phyloP scores from a whole-genome alignment of 345 rosid species.

The Clarkia xantiana region DNA sequence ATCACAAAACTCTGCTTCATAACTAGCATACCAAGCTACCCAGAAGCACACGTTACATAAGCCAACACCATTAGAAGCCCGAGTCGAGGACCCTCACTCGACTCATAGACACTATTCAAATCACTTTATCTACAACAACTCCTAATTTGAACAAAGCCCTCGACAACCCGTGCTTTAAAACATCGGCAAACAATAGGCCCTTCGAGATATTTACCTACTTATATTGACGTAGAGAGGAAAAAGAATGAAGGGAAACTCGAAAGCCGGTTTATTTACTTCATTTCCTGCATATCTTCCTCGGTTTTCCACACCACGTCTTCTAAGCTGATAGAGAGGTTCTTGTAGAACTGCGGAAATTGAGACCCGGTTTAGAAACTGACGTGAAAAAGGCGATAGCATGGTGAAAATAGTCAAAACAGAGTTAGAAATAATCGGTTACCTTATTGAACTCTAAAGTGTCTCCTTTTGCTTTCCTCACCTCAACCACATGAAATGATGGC shows the following conservation, averaged over 20 bases:
- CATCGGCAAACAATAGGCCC: too few species aligned
- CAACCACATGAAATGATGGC: slow-evolving; percentile 90
- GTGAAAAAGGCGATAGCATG: background rate
- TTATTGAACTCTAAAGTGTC: slow-evolving; percentile 89
- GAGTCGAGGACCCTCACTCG: too few species aligned
- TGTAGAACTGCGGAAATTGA: slow-evolving; percentile 57
- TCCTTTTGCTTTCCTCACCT: slow-evolving; percentile 89
- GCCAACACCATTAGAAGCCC: too few species aligned
- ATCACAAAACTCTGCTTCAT: too few species aligned
- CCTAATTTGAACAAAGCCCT: too few species aligned
- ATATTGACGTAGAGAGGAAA: background rate
- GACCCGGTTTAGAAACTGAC: background rate
- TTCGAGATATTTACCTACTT: background rate
- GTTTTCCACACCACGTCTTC: slow-evolving; percentile 91
- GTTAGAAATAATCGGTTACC: slow-evolving; percentile 22
- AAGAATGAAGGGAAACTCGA: slow-evolving; percentile 12
- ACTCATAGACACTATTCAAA: too few species aligned
- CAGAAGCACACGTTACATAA: too few species aligned
- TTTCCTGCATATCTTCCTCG: slow-evolving; percentile 58
- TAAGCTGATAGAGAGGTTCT: slow-evolving; percentile 61
- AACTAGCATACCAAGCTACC: too few species aligned
- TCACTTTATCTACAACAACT: too few species aligned
- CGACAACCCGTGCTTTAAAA: too few species aligned
- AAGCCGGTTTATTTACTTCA: slow-evolving; percentile 10
- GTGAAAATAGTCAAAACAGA: too few species aligned